Evolutionary conservation across 2,329 filamentous ascomycete species (phyloP), one percentile per base, ranked within the genome.

Genomic region (Aspergillus sp.): DNA sequence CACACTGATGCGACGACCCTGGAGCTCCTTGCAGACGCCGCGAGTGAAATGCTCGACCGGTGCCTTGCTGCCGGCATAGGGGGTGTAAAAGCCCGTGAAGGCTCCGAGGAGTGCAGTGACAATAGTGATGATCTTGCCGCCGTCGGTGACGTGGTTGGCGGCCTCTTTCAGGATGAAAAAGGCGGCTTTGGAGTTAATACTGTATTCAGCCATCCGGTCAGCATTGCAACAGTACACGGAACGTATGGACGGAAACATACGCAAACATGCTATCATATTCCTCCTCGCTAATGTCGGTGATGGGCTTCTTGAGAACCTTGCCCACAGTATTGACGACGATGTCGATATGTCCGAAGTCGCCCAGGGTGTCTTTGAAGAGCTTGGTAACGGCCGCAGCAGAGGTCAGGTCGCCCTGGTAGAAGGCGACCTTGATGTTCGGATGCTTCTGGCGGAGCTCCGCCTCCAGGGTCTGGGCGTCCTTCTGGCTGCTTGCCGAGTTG

Each of bases 31-130:
- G 33, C 67, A 63, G 36, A 78, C 53, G 2, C 67, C 60, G 57
- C 72, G 64, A 3, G 67, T 69, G 57, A 77, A 68, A 51, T 76
- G 69, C 50, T 78, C 73, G 24, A 78, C 65, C 2, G 74, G 70
- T 20, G 72, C 73, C 45, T 79, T 78, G 32, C 69, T 62, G 10
- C 63, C 65, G 15, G 64, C 64, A 31, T 69, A 68, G 0, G 59
- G 62, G 1, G 63, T 67, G 39, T 68, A 68, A 39, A 51, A 55
- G 20, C 61, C 58, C 0, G 62, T 68, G 35, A 67, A 68, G n/a
- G 63, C 65, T 8, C 58, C 64, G 4, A 67, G 53, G 27, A 68
- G 52, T 1, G 61, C 57, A 2, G 64, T 68, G 19, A 67, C 60
- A 27, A 66, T 61, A 25, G 59, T 65, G 48, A 68, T 63, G 37